Base-by-base conservation (phyloP, 1,139 yeast species). In the Candida tetrigidarum region DNA sequence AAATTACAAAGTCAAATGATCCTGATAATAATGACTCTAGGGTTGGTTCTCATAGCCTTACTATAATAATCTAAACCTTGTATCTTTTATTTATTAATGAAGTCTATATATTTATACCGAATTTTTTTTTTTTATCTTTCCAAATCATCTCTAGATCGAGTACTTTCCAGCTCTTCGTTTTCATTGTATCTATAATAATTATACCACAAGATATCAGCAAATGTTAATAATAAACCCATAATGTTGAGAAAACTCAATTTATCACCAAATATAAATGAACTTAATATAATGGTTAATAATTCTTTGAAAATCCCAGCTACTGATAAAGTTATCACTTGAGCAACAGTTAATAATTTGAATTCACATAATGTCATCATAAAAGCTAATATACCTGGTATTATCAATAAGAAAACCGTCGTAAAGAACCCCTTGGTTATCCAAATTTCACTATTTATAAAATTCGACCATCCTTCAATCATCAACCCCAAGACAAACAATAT, bases 281-380 rank as follows among this genome's bases (percentile, higher is more conserved):
- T 84, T 2, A 86, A 73, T 27, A 83, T 60, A 37, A 93, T 89
- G 0, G 98, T 93, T 42, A 92, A 71, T 7, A 93, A 73, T 63
- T 93, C 99, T 62, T 93, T 93, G 59, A 92, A 87, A 26, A 93
- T 88, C 2, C 99, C 99, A 0, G 96, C 96, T 29, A 93, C 82
- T 4, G 95, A 84, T 32, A 93, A 69, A 0, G 99, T 92, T 32
- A 91, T 75, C 11, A 95, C 93, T 47, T 89, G 89, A 0, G 97
- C 89, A 41, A 86, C 80, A 46, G 88, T 84, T 41, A 93, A 73
- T 12, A 93, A 79, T 51, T 87, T 83, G 65, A 89, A 93, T 63
- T 93, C 99, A 55, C 95, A 83, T 29, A 90, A 66, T 0, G 97
- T 93, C 95, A 93, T 87, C 66, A 87, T 77, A 57, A 92, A 91